Base-by-base conservation (phyloP, 1,284 basidiomycete genomes). In the Rhodotorula glutinis region DNA sequence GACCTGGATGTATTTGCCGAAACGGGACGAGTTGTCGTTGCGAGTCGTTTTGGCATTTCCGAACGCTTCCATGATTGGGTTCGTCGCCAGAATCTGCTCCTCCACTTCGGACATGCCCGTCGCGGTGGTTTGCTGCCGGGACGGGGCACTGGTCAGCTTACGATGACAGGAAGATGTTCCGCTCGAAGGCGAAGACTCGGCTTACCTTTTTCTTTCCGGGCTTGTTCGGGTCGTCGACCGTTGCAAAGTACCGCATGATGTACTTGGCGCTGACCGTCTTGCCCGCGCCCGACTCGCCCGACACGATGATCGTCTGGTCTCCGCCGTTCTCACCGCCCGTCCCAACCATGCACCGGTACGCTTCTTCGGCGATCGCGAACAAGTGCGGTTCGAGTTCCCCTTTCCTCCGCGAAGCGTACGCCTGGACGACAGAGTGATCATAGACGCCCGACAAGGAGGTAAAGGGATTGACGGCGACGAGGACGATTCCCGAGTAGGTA, bases 231-330 rank as follows among this genome's bases (percentile, higher is more conserved):
- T 94, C 92, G 74, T 98, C 94, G 57, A 98, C 92, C 0, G 95
- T 98, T 19, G 96, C 96, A 77, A 99, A 89, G 81, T 98, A 99
- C 67, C 96, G 88, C 87, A 99, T 94, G 79, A 98, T 98, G 82
- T 94, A 96, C 82, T 99, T 99, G 62, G 96, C 91, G 53, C 94
- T 97, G 80, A 98, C 96, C 0, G 96, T 99, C 83, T 99, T 99
- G 65, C 96, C 96, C 59, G 96, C 96, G 81, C 96, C 96, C 91
- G 91, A 95, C 81, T 99, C 96, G 76, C 96, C 96, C 59, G 92
- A 95, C 69, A 99, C 96, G 73, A 99, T 97, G 77, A 99, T 98
- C 9, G 96, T 99, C 81, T 99, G 96, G 72, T 97, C 95, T 19
- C 58, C 58, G 0, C 70, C 70, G 1, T 66, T 65, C 46, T 72